Base-by-base conservation (phyloP, 2,329 filamentous ascomycete genomes). In the Macrophomina tecta region DNA sequence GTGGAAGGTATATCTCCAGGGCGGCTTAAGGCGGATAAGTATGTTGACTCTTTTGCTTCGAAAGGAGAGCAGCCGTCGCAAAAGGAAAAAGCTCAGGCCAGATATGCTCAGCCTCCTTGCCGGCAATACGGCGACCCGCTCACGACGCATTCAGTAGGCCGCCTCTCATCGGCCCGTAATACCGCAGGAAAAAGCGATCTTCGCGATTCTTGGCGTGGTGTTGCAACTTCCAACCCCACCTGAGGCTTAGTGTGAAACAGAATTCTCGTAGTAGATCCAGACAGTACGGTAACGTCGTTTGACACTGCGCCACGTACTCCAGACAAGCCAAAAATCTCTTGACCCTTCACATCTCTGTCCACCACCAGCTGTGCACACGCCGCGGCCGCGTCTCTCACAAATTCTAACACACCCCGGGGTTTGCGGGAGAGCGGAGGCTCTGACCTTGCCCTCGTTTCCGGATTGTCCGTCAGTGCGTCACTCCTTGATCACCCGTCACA, bases 201-300 rank as follows among this genome's bases (percentile, higher is more conserved):
- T 61, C 56, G n/a, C n/a, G 42, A 48, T 61, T 48, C 56, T 61
- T 61, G 56, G 56, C 56, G 30, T 61, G 56, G 56, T 61, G 56
- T 61, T 61, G 56, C 56, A 61, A 5, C 6, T 36, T 46, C 42
- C 56, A 18, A 45, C 3, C 18, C 40, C 16, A 8, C 28, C 56
- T 45, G 40, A 36, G 42, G 28, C 42, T 42, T 18, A 46, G 18
- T 23, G 28, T 36, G 14, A 53, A 53, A 53, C 28, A n/a, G n/a
- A 34, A 9, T 23, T 2, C 16, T 55, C 28, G 7, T n/a, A 36
- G 9, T 30, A 53, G 30, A 9, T 49, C 23, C 7, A n/a, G 42
- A 23, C 8, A 18, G 77, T 7, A 23, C 56, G 1, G 7, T 38
- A 7, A 62, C 45, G 42, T n/a, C 32, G 49, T 38, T 30, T 23